Base-by-base conservation (phyloP, 2,329 filamentous ascomycete species). In the Graphiopsis chlorocephala region DNA sequence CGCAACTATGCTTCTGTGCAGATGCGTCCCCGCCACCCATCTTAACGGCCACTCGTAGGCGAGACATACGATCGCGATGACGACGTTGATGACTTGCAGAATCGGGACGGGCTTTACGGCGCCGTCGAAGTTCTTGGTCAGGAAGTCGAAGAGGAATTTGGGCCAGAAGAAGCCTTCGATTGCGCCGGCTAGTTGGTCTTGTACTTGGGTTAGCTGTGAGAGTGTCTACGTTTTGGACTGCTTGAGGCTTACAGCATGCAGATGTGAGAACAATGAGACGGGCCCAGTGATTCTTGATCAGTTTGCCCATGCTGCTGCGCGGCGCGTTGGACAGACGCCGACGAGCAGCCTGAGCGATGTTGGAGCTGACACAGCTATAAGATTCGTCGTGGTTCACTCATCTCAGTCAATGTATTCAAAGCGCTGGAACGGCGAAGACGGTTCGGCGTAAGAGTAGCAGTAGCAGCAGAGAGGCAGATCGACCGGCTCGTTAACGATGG, bases 281-380 rank as follows among this genome's bases (percentile, higher is more conserved):
- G 72, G 93, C 95, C 92, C 92, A 97, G 83, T 99, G 95, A 83
- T 98, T 98, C 86, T 99, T 99, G 83, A 99, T 98, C 76, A 99
- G 88, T 81, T 90, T 95, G 79, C 95, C 95, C 95, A 99, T 99
- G 60, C 55, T 64, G 70, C 69, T 79, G 68, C 48, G 57, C 65
- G 48, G 58, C 56, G 65, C 58, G 45, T 42, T 25, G 42, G 45
- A 23, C 20, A 28, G 26, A 50, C 28, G 31, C 45, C 35, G 25
- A 33, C 23, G 25, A 33, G 50, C 56, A 61, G 60, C 60, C 8
- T 42, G 48, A 50, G 42, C 23, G 33, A 55, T 45, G 47, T 52
- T 29, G 47, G 47, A 62, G 60, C 60, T 55, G 31, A 23, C 15
- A 45, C 60, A 62, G 48, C 60, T 62, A 62, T 62, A 50, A 47